Conservation (phyloP, 768 basidiomycete species). For the Lyophyllum semitale region DNA sequence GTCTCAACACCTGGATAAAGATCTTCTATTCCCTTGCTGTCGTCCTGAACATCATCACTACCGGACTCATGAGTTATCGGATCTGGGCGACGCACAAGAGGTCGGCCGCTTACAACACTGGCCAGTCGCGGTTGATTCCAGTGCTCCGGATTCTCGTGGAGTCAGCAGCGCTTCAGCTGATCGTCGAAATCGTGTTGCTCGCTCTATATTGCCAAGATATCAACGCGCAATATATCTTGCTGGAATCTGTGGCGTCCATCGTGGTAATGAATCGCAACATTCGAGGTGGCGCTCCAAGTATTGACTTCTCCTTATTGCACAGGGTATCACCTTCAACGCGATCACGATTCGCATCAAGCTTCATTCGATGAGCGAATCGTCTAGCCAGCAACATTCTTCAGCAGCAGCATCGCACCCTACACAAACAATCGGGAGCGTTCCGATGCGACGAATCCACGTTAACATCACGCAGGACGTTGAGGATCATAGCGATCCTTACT, state of each 20-base stretch:
- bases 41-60: conserved; percentile 9
- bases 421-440: conserved; percentile 11
- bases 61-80: conserved; percentile 8
- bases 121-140: not conserved
- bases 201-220: conserved; percentile 10
- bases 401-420: conserved; percentile 2
- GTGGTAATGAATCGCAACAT: not conserved
- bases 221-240: conserved; percentile 9
- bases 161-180: conserved; percentile 12
- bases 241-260: conserved; percentile 12
- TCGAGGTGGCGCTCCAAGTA: not conserved
- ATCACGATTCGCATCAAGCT: conserved; percentile 12
- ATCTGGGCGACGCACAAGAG: conserved; percentile 6
- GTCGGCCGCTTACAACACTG: not conserved
- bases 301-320: not conserved
- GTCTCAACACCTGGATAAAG: conserved; percentile 8
- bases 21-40: conserved; percentile 10
- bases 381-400: not conserved
- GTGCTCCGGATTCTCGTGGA: conserved; percentile 8
- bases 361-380: not conserved
- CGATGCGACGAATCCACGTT: conserved; percentile 8
- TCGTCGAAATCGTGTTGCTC: conserved; percentile 8
- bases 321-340: conserved; percentile 13
- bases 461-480: conserved; percentile 10
- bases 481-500: conserved; percentile 2